These are phyloP conservation scores for Debaryomyces robertsiae DNA, from an alignment of 1,139 yeast genomes.

Conservation along the genomic window DNA sequence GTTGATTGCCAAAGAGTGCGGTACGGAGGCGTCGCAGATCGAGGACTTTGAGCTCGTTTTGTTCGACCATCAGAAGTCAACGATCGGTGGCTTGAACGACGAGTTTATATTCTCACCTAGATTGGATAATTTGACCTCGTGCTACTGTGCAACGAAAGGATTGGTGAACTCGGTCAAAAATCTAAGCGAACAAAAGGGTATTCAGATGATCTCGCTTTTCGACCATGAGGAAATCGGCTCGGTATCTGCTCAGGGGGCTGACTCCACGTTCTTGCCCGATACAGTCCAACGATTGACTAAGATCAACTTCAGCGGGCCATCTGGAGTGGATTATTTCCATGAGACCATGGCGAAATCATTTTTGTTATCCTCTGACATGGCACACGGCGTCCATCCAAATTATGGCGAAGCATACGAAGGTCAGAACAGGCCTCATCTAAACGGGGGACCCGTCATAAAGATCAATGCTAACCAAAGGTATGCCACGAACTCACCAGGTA, in stretches of 20 bases:
- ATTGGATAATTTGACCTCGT: conserved; percentile 85
- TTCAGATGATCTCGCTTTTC: conserved; percentile 75
- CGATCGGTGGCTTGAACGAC: conserved; percentile 83
- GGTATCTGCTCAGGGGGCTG: conserved; percentile 94
- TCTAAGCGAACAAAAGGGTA: conserved; percentile 52
- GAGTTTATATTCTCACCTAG: conserved; percentile 95
- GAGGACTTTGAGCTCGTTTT: conserved; percentile 92
- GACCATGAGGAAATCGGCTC: conserved; percentile 98
- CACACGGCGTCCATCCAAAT: conserved; percentile 96
- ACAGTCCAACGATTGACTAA: conserved; percentile 66
- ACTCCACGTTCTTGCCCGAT: conserved; percentile 85
- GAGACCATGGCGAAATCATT: conserved; percentile 82
- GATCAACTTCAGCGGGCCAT: conserved; percentile 26
- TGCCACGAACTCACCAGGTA: conserved; percentile 90
- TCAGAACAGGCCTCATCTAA: conserved; percentile 76
- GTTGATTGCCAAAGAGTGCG: conserved; percentile 66
- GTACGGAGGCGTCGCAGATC: conserved; percentile 52
- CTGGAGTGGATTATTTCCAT: conserved; percentile 37
- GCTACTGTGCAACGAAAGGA: conserved; percentile 77
- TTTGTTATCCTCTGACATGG: conserved; percentile 91
- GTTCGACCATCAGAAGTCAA: conserved; percentile 81
- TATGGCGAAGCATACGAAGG: conserved; percentile 75
- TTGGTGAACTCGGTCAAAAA: conserved; percentile 55
- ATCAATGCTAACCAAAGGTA: conserved; percentile 94
- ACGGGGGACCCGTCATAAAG: conserved; percentile 90